Conservation (phyloP, 441 rosid species). For the Syzygium syzygioides region DNA sequence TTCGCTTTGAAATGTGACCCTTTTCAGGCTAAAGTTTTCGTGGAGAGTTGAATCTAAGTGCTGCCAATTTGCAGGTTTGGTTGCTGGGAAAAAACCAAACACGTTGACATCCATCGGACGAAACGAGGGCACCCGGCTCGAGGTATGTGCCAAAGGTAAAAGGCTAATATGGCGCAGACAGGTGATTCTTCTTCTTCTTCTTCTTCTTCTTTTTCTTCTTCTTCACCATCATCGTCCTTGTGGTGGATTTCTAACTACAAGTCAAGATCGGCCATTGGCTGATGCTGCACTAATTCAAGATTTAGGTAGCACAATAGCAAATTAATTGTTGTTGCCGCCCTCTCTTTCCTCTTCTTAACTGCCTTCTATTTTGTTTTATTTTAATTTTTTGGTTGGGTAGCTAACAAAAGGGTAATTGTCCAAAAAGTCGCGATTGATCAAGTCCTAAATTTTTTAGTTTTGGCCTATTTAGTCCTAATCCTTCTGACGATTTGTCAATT, state of each 20-base stretch:
- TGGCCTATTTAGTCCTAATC: rapidly evolving
- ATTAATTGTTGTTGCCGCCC: neutral
- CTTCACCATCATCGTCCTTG: neutral
- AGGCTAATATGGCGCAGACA: neutral
- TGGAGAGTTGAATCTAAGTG: neutral
- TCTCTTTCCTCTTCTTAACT: no score
- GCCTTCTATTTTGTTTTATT: neutral
- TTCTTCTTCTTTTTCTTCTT: neutral
- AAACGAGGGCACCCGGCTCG: neutral
- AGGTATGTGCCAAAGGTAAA: neutral
- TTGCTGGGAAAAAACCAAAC: neutral
- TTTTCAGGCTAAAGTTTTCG: neutral
- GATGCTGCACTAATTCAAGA: neutral
- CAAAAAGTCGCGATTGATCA: rapidly evolving
- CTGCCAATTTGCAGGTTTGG: neutral
- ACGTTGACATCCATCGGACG: neutral
- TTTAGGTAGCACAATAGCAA: neutral
- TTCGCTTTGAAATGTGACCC: neutral
- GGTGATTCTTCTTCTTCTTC: neutral
- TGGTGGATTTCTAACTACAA: neutral
- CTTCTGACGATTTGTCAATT: neutral
- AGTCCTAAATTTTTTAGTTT: neutral
- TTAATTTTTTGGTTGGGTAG: neutral
- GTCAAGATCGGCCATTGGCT: neutral
- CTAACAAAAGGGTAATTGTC: neutral